phyloP scores from a whole-genome alignment of 2,329 filamentous ascomycete species.

The Penicillium sp. region DNA sequence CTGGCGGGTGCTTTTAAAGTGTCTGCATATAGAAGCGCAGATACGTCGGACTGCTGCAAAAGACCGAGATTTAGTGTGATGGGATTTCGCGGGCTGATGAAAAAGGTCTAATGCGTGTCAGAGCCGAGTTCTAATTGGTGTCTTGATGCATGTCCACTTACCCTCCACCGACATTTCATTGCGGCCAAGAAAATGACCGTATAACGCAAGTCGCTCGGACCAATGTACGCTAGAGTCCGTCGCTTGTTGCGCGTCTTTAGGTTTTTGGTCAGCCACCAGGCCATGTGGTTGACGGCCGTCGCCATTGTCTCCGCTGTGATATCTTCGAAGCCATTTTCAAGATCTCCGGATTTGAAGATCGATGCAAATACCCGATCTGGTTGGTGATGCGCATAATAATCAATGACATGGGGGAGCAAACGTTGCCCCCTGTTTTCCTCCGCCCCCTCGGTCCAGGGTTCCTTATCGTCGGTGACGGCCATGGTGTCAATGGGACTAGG shows the following conservation, averaged over 20 bases:
- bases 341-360: constrained; percentile 6
- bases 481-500: neutral
- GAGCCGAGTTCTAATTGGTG: neutral
- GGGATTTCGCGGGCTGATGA: constrained; percentile 12
- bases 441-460: constrained; percentile 3
- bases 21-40: constrained; percentile 8
- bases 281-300: constrained; percentile 9
- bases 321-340: constrained; percentile 12
- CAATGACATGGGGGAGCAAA: constrained; percentile 14
- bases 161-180: constrained; percentile 15
- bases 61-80: constrained; percentile 12
- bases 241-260: constrained; percentile 4
- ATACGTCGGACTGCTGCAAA: constrained; percentile 12
- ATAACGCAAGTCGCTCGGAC: constrained; percentile 11
- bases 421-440: constrained; percentile 12
- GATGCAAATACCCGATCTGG: constrained; percentile 12
- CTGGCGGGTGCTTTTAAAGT: constrained; percentile 7
- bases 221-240: constrained; percentile 13
- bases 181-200: constrained; percentile 10
- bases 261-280: constrained; percentile 11
- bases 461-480: neutral
- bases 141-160: neutral
- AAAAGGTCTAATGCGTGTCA: constrained; percentile 5
- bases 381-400: constrained; percentile 16
- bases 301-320: constrained; percentile 11